Conservation (phyloP, 2,329 filamentous ascomycete species). For the Aspergillus unguis region DNA sequence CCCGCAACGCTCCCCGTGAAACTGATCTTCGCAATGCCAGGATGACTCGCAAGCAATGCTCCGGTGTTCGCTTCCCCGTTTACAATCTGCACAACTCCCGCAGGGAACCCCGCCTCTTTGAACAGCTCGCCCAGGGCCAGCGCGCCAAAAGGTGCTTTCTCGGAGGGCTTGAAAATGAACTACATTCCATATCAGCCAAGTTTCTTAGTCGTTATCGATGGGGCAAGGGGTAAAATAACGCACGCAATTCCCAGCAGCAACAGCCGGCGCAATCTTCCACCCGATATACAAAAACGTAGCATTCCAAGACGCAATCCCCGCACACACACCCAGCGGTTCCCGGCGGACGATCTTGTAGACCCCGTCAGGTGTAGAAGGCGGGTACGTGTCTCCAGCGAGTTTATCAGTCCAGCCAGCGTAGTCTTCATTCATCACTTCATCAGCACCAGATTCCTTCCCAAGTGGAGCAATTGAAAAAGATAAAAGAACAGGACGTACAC, state of each 20-base stretch:
- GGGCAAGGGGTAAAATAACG: background rate
- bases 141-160: conserved; percentile 42
- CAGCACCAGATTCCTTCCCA: background rate
- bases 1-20: conserved; percentile 32
- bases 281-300: conserved; percentile 37
- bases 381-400: conserved; percentile 9
- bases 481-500: background rate
- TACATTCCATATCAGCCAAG: background rate
- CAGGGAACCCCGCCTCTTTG: conserved; percentile 44
- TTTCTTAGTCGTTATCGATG: too few species aligned
- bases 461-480: background rate
- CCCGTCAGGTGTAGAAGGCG: background rate
- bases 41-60: conserved; percentile 41
- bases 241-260: conserved; percentile 44
- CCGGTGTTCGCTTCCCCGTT: conserved; percentile 25
- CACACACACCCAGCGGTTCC: conserved; percentile 26
- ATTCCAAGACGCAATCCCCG: conserved; percentile 43
- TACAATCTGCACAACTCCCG: conserved; percentile 45
- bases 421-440: background rate
- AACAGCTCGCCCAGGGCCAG: conserved; percentile 38
- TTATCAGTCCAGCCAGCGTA: conserved; percentile 11
- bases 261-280: conserved; percentile 43
- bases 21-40: conserved; percentile 29
- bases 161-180: conserved; percentile 46
- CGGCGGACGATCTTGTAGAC: conserved; percentile 12